Evolutionary conservation across 1,284 basidiomycete species (phyloP).

Genomic region (Austroboletus novae-zelandiae): DNA sequence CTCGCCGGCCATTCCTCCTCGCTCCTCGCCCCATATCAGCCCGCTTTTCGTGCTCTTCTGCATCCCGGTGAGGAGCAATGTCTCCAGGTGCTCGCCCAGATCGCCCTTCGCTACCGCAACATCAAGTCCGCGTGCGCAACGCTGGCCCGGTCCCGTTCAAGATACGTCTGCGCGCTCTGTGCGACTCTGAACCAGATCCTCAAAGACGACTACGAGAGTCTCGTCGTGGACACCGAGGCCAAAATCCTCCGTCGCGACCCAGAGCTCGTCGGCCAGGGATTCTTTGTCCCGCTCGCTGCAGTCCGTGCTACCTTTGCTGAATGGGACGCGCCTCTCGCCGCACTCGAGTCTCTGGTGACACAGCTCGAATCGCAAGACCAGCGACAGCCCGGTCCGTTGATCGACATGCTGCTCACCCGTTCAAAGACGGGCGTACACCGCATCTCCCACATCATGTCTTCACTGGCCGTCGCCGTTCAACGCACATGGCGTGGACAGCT

Average conservation of each 20-base stretch:
- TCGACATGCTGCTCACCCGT: constrained; percentile 69
- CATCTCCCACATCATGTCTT: constrained; percentile 66
- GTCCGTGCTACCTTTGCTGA: constrained; percentile 77
- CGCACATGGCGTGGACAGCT: constrained; percentile 78
- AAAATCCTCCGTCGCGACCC: constrained; percentile 71
- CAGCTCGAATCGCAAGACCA: constrained; percentile 53
- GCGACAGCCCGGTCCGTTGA: constrained; percentile 73
- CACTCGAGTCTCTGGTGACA: constrained; percentile 61
- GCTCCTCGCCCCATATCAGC: constrained; percentile 64
- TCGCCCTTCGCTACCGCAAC: constrained; percentile 70
- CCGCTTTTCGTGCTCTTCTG: constrained; percentile 67
- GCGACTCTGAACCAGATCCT: constrained; percentile 71
- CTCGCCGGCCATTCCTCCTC: constrained; percentile 83
- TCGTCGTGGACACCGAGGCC: constrained; percentile 79
- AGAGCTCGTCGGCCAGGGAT: constrained; percentile 66
- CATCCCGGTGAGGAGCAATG: constrained; percentile 86
- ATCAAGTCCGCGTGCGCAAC: constrained; percentile 56
- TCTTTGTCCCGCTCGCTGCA: constrained; percentile 80
- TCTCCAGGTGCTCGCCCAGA: constrained; percentile 67
- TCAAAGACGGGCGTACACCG: constrained; percentile 75
- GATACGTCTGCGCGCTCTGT: constrained; percentile 76
- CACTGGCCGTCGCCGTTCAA: constrained; percentile 70
- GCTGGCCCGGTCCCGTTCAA: constrained; percentile 60
- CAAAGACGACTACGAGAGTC: constrained; percentile 74
- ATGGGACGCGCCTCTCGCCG: constrained; percentile 80